phyloP scores from a whole-genome alignment of 192 early-diverging fungal genomes.

The Linnemannia zychae region DNA sequence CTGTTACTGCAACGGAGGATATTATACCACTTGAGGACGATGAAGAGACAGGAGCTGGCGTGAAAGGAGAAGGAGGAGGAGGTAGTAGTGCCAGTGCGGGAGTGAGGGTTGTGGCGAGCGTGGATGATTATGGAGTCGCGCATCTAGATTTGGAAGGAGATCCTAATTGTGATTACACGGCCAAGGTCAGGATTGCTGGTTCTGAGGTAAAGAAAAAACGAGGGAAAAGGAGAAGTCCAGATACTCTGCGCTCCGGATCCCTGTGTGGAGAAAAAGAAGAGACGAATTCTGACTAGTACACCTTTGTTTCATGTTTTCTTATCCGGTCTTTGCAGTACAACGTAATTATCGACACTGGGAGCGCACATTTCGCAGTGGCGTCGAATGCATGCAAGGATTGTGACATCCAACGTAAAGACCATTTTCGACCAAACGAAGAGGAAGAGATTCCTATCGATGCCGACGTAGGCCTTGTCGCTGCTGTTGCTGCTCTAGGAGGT shows the following conservation, averaged over 20 bases:
- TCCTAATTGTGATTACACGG: conserved; percentile 50
- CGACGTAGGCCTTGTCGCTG: neutral
- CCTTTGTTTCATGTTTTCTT: neutral
- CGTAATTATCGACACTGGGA: conserved; percentile 53
- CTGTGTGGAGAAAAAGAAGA: too few relatives aligned
- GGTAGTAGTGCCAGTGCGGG: too few relatives aligned
- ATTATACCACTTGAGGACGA: neutral
- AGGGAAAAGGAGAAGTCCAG: too few relatives aligned
- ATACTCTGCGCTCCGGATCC: too few relatives aligned
- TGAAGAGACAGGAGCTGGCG: neutral
- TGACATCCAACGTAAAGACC: conserved; percentile 23
- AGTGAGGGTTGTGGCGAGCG: neutral
- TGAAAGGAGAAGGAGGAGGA: neutral
- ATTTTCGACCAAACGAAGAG: conserved; percentile 25
- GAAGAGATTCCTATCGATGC: conserved; percentile 46
- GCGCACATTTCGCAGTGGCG: conserved; percentile 47
- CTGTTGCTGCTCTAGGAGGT: neutral
- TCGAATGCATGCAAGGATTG: conserved; percentile 40
- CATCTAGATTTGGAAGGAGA: conserved; percentile 47
- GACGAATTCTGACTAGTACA: too few relatives aligned
- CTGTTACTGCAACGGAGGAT: neutral
- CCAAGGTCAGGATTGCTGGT: conserved; percentile 44
- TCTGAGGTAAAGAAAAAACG: conserved; percentile 20
- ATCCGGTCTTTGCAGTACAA: conserved; percentile 20
- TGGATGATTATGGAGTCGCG: conserved; percentile 37